Base-by-base conservation (phyloP, 2,329 filamentous ascomycete species). In the Colletotrichum falcatum region DNA sequence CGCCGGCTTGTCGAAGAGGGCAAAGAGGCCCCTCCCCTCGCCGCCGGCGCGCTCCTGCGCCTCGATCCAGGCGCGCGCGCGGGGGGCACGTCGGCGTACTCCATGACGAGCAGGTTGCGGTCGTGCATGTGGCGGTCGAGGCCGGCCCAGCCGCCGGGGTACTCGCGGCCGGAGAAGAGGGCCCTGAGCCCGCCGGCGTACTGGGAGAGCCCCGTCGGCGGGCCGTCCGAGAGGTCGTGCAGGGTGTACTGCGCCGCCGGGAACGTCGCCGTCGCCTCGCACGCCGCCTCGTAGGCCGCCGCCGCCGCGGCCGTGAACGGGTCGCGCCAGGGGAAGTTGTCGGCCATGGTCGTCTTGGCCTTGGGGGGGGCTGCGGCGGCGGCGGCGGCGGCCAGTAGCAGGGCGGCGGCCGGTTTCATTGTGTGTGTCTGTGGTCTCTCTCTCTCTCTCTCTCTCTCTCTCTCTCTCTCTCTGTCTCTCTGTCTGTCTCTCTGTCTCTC, bases 81-180 rank as follows among this genome's bases (percentile, higher is more conserved):
- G 74, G 28, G 81, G 72, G 85, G 86, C 37, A 87, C 66, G 7
- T 82, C 78, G 5, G 76, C 73, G 72, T 85, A 83, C 39, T 81
- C 77, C 85, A 88, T 87, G 73, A 79, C 74, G 53, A 88, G 75
- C 71, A 87, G 74, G 65, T 80, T 81, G 23, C 86, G 82, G 64
- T 86, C 83, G 70, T 83, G 81, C 59, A 83, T 83, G 76, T 88
- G 86, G n/a, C 80, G 81, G 74, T 88, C 86, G 30, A 84, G 77
- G 44, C 86, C 86, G 33, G 81, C 80, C 86, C 86, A 88, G 49
- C 81, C 82, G 30, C 86, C 86, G 0, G 86, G 86, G 75, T 88
- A 86, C 60, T 82, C 77, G 39, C 81, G 78, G 5, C 78, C 77
- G 9, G 75, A 66, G 72, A 85, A 85, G 51, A 82, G 75, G 18